A percentile compares a stretch with the other conserved stretches of the same genome.
phyloP scores from a whole-genome alignment of 805 yeast genomes.

The Zygoascus ofunaensis region DNA sequence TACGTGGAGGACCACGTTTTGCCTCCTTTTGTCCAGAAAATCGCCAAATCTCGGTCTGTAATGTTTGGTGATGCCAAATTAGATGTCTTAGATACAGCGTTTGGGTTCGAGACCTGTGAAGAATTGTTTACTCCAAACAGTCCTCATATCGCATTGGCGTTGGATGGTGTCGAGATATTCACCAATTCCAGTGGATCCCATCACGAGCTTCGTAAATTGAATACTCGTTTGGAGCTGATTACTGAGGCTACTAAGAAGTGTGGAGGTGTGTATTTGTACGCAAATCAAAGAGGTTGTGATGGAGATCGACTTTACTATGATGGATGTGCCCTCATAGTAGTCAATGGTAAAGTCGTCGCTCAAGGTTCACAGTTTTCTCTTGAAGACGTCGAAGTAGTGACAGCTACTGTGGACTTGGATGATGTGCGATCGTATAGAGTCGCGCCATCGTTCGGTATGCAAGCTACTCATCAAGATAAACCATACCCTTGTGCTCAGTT shows the following conservation, averaged over 20 bases:
- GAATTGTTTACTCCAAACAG: conserved; percentile 94
- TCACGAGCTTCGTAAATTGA: conserved; percentile 85
- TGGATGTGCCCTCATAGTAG: conserved; percentile 91
- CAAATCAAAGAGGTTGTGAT: conserved; percentile 97
- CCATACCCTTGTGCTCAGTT: conserved; percentile 25
- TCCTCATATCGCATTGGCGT: conserved; percentile 84
- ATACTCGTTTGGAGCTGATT: conserved; percentile 75
- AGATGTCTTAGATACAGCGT: conserved; percentile 71
- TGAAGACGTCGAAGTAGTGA: conserved; percentile 84
- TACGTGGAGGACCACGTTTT: conserved; percentile 63
- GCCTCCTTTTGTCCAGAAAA: conserved; percentile 57
- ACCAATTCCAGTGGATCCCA: conserved; percentile 97
- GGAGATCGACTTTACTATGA: conserved; percentile 96
- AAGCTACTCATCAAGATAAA: conserved; percentile 41
- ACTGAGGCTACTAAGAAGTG: conserved; percentile 90
- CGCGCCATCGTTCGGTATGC: conserved; percentile 64
- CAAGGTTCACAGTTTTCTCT: conserved; percentile 89
- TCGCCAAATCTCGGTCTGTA: conserved; percentile 60
- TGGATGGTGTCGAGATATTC: conserved; percentile 96
- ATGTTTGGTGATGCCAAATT: conserved; percentile 88
- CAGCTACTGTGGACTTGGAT: conserved; percentile 92
- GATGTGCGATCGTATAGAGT: conserved; percentile 80
- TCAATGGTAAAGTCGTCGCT: conserved; percentile 85
- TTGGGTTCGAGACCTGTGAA: conserved; percentile 98
- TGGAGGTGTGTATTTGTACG: conserved; percentile 89